Conservation (phyloP, 352 stramenopile genomes). For the Ochromonadaceae sp. region DNA sequence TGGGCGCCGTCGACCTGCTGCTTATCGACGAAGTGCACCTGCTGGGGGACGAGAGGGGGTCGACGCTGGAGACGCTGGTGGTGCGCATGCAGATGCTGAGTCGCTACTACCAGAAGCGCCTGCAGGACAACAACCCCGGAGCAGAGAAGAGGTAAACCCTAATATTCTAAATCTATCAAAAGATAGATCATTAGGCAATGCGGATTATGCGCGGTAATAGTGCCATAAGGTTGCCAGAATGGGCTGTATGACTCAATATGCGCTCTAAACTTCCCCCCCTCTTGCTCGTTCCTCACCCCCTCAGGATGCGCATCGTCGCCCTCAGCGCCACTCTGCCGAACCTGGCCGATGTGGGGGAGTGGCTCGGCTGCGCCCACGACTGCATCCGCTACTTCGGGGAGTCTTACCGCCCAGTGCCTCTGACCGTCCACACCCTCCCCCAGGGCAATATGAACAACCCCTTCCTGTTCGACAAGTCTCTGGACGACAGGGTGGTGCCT, state of each 20-base stretch:
- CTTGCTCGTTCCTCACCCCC: neutral
- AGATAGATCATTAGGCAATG: too few relatives aligned
- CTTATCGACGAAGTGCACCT: conserved; percentile 33
- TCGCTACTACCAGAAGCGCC: conserved; percentile 40
- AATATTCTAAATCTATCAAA: too few relatives aligned
- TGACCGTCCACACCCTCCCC: conserved; percentile 13
- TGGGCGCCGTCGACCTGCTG: neutral
- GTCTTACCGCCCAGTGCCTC: conserved; percentile 29
- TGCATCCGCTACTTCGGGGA: conserved; percentile 29
- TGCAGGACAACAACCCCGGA: too few relatives aligned
- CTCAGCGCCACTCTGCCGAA: conserved; percentile 35
- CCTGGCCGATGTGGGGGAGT: conserved; percentile 28
- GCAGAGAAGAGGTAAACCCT: too few relatives aligned
- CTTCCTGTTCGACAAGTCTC: conserved; percentile 34
- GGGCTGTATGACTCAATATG: neutral
- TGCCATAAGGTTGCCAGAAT: too few relatives aligned
- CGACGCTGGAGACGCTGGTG: conserved; percentile 30
- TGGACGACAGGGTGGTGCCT: conserved; percentile 29
- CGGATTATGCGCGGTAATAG: too few relatives aligned
- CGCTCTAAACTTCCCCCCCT: neutral
- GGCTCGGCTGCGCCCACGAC: conserved; percentile 23
- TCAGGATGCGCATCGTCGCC: conserved; percentile 30
- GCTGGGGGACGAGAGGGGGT: conserved; percentile 27
- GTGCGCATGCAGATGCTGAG: conserved; percentile 27
- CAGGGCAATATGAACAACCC: conserved; percentile 27